Evolutionary conservation across 345 rosid species (phyloP), one percentile per base, ranked within the genome.

Genomic region (Camelina neglecta): DNA sequence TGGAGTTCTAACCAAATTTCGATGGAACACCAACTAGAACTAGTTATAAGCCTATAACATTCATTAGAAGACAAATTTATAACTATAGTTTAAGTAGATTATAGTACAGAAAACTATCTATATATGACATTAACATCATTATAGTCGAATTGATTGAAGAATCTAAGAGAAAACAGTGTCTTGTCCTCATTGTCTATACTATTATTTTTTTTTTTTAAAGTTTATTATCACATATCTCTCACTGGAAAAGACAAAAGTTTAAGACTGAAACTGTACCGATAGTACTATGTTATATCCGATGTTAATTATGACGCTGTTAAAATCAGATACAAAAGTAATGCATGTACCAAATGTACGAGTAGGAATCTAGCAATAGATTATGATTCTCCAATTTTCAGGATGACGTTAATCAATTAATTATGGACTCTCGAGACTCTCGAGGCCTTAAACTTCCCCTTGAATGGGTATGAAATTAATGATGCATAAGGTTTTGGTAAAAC

Each of bases 261-360:
- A 59, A 53, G 60, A 59, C 15, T 67, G 13, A 23, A 75, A 59
- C 67, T 31, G 21, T 23, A 65, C 11, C 9, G n/a, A 48, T 24
- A 59, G 44, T 39, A 39, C 42, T 8, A 39, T 54, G 68, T 67
- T 39, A n/a, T 69, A 68, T 75, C 61, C 49, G 56, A 59, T 60
- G 74, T 59, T 50, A 41, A 20, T 75, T 67, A 61, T 41, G 57
- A 60, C 21, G 38, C 45, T 67, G 31, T 60, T 68, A 60, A 45
- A 18, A 35, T 10, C 13, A 61, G 20, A 67, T 29, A 53, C 26
- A 47, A 33, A 65, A 69, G 33, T 62, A 65, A 69, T 76, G 60
- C 75, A 76, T 62, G 71, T 69, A 69, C 80, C 80, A 61, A 62
- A 55, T 69, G 80, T 62, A 61, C 71, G 71, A 39, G 42, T 69